A percentile compares a stretch with the other conserved stretches of the same genome.
These are phyloP conservation scores for Kurtzmaniella quercitrusa DNA, from an alignment of 1,139 yeast species.

Conservation along the genomic window DNA sequence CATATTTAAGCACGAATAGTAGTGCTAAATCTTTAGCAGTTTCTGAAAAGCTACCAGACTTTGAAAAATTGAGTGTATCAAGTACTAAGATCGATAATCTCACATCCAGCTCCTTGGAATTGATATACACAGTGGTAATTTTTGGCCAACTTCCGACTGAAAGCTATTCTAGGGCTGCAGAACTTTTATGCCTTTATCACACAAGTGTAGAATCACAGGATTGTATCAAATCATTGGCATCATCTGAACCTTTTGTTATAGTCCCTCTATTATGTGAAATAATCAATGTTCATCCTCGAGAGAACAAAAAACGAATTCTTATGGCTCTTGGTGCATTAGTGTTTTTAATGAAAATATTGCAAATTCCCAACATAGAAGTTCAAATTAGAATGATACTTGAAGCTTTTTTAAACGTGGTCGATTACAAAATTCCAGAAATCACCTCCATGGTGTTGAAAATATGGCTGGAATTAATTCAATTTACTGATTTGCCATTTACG, in stretches of 20 bases:
- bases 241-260: constrained; percentile 7
- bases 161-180: constrained; percentile 33
- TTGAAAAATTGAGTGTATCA: not conserved
- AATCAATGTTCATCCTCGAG: constrained; percentile 9
- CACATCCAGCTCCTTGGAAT: constrained; percentile 23
- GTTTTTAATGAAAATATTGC: constrained; percentile 17
- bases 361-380: not conserved
- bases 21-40: not conserved
- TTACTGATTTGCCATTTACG: constrained; percentile 29
- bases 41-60: not conserved
- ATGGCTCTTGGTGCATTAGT: constrained; percentile 48
- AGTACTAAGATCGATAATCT: not conserved
- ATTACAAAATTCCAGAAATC: constrained; percentile 26
- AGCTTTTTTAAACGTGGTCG: constrained; percentile 19
- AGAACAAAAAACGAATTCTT: constrained; percentile 12
- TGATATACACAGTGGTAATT: constrained; percentile 43
- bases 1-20: not conserved
- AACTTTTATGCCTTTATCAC: constrained; percentile 38
- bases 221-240: not conserved
- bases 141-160: constrained; percentile 47
- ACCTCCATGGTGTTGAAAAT: constrained; percentile 28
- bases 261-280: constrained; percentile 21
- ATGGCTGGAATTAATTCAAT: not conserved
- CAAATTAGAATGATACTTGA: constrained; percentile 16
- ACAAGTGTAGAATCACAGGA: constrained; percentile 20